Evolutionary conservation across 192 early-diverging fungal genomes (phyloP), one percentile per base, ranked within the genome.

Genomic region (Gamsiella multidivaricata): DNA sequence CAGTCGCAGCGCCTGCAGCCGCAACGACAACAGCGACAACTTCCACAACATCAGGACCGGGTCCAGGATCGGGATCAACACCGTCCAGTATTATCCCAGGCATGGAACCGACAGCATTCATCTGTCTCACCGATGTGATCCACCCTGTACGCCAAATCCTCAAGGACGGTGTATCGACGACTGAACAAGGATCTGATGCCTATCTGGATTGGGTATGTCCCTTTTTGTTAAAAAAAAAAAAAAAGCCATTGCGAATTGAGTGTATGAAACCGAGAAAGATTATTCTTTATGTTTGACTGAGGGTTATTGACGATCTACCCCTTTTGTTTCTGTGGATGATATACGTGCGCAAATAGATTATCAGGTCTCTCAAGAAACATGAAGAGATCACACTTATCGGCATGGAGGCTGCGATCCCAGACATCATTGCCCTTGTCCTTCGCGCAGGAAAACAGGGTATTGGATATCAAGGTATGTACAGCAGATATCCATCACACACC

Each of bases 301-400:
- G n/a, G n/a, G n/a, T n/a, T n/a, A n/a, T n/a, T n/a, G n/a, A n/a
- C n/a, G n/a, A n/a, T n/a, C n/a, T n/a, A n/a, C n/a, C n/a, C n/a
- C n/a, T n/a, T n/a, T n/a, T n/a, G n/a, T n/a, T n/a, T n/a, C n/a
- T n/a, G n/a, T n/a, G n/a, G n/a, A n/a, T n/a, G n/a, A n/a, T n/a
- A n/a, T n/a, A n/a, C n/a, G n/a, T n/a, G n/a, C 5, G 18, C 10
- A 23, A 25, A 7, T 36, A 76, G 73, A 61, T 76, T n/a, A n/a
- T 57, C 14, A 53, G 73, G 17, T 76, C 73, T 0, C 60, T 76
- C 43, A 68, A 62, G 8, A 65, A 76, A 14, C 65, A 76, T 34
- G 73, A 76, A 56, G 73, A 76, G 47, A 68, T 76, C 17, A 76
- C 64, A 7, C 33, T 76, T n/a, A 76, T 76, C 25, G 73, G 73